Base-by-base conservation (phyloP, 2,329 filamentous ascomycete species). In the Chrysosporium keratinophilum region DNA sequence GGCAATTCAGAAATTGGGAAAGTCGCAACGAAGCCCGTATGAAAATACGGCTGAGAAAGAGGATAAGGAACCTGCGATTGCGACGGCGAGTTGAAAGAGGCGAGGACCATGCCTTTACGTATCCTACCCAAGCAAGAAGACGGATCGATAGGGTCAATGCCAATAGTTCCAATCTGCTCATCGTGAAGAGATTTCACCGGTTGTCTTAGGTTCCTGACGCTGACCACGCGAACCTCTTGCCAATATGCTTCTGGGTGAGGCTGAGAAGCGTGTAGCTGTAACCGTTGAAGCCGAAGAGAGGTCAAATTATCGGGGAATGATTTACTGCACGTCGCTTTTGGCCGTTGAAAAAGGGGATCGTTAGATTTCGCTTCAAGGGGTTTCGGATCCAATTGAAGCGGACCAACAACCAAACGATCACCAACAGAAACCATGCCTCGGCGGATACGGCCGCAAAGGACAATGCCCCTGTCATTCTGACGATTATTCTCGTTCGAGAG, bases 161-260 rank as follows among this genome's bases (percentile, higher is more conserved):
- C 91, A 52, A 98, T 79, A 0, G 90, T 96, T 0, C 91, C 93
- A 5, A 91, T 89, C 69, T 98, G 91, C 9, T 88, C 88, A 14
- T 83, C 78, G 49, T 83, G 78, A 6, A 97, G 76, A 0, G 78
- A 81, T 45, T 82, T 81, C 0, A 96, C 89, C 0, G 91, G 88
- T 2, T 96, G 75, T 4, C 91, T 82, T 7, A 98, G 75, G 61
- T 95, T 95, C 19, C 91, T 84, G 42, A 96, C 83, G 61, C 90
- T 97, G 43, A 87, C 83, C 51, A 97, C 82, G 42, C 79, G 83
- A 5, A 91, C 88, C 20, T 77, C 77, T 58, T 87, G 82, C 91
- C 91, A 97, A 68, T 88, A 84, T 76, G 80, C 59, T 76, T 5
- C 78, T 72, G 40, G 78, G 75, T 5, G 77, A 72, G 40, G 78